Evolutionary conservation across 345 rosid genomes (phyloP).

Genomic region (Trapa incisa): DNA sequence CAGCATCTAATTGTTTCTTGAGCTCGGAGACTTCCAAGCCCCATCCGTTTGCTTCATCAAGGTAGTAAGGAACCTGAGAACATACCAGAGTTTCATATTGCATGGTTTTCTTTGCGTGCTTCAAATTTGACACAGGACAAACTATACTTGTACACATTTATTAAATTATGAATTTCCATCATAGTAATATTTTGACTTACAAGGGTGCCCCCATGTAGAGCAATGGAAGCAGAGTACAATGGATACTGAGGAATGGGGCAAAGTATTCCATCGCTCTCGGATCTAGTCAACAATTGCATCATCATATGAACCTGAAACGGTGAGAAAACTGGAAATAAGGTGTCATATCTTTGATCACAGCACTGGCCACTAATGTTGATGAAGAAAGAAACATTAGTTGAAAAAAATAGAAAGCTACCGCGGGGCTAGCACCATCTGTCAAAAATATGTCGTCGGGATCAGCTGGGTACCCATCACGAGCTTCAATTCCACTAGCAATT

Average conservation of each 20-base stretch:
- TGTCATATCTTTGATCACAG: not conserved
- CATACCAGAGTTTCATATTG: not conserved
- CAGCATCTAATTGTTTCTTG: conserved; percentile 65
- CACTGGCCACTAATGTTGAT: not conserved
- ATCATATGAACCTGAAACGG: conserved; percentile 74
- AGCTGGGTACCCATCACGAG: conserved; percentile 87
- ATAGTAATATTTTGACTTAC: conserved; percentile 25
- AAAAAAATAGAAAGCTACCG: conserved; percentile 24
- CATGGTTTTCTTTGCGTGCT: not conserved
- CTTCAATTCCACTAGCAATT: conserved; percentile 86
- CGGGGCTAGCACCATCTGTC: conserved; percentile 99
- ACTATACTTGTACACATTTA: not conserved
- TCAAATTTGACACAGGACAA: too few relatives aligned
- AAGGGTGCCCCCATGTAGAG: conserved; percentile 90
- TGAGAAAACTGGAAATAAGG: not conserved
- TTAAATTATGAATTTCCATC: not conserved
- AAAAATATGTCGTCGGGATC: conserved; percentile 81
- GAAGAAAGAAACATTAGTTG: not conserved
- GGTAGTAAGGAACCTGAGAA: conserved; percentile 81
- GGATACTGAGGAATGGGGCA: conserved; percentile 99
- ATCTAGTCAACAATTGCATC: conserved; percentile 78
- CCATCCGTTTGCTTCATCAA: conserved; percentile 89
- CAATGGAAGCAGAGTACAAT: conserved; percentile 90
- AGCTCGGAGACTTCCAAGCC: conserved; percentile 79
- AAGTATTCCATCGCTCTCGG: conserved; percentile 82